Evolutionary conservation across 768 basidiomycete genomes (phyloP).

Genomic region (Ephemerocybe angulata): DNA sequence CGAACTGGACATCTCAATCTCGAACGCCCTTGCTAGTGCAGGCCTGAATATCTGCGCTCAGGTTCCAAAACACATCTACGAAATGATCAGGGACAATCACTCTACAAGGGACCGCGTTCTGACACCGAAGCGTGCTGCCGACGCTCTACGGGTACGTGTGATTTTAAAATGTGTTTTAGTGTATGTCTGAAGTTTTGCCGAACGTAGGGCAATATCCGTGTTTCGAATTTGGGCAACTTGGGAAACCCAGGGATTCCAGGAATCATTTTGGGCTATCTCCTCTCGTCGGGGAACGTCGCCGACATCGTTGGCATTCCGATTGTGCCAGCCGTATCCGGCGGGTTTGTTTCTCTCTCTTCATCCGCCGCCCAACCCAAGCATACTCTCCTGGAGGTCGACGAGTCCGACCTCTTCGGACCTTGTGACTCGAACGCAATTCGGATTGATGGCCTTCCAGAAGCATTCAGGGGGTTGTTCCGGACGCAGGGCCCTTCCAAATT

Average conservation of each 20-base stretch:
- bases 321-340: conserved; percentile 24
- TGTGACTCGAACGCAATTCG: conserved; percentile 31
- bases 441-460: conserved; percentile 22
- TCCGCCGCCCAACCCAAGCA: conserved; percentile 1
- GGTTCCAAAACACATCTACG: conserved; percentile 29
- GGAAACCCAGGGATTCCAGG: conserved; percentile 2
- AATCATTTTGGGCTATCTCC: conserved; percentile 30
- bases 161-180: not conserved
- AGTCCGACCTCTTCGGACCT: conserved; percentile 24
- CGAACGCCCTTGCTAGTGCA: conserved; percentile 27
- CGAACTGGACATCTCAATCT: conserved; percentile 14
- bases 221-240: not conserved
- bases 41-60: conserved; percentile 35
- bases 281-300: conserved; percentile 28
- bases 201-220: not conserved
- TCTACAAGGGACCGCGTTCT: conserved; percentile 10
- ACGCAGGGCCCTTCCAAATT: conserved; percentile 19
- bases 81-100: conserved; percentile 19
- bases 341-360: conserved; percentile 16
- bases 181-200: not conserved
- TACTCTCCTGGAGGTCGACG: conserved; percentile 23
- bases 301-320: conserved; percentile 37
- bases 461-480: conserved; percentile 20
- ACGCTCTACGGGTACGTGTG: not conserved
- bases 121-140: not conserved